A percentile compares a stretch with the other conserved stretches of the same genome.
These are phyloP conservation scores for Incumbomyces lentus DNA, from an alignment of 2,329 filamentous ascomycete genomes.

Conservation along the genomic window DNA sequence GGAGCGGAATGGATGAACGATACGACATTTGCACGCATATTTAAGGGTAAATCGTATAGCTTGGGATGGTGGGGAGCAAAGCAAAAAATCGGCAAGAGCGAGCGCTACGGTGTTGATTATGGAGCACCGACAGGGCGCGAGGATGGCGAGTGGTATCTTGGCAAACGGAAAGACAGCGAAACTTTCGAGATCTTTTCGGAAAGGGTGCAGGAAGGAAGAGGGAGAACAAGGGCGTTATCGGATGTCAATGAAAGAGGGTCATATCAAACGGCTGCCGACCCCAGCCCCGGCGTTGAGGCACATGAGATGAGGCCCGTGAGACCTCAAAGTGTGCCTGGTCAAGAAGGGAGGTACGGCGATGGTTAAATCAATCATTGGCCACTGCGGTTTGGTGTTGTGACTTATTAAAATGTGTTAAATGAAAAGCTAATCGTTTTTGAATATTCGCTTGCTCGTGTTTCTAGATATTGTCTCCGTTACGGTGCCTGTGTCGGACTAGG, in stretches of 20 bases:
- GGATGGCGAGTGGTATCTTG: slow-evolving; percentile 10
- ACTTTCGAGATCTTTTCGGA: slow-evolving; percentile 4
- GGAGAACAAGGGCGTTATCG: slow-evolving; percentile 2
- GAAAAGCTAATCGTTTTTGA: too few species aligned
- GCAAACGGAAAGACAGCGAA: slow-evolving; percentile 4
- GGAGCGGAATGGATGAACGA: slow-evolving; percentile 18
- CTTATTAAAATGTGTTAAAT: too few species aligned
- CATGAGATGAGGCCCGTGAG: slow-evolving; percentile 1
- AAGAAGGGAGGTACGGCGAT: too few species aligned
- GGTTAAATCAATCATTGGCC: too few species aligned
- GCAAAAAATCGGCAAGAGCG: slow-evolving; percentile 9
- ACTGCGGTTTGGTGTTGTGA: too few species aligned
- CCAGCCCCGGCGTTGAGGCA: slow-evolving; percentile 3
- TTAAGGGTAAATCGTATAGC: slow-evolving; percentile 14
- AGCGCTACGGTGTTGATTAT: slow-evolving; percentile 18
- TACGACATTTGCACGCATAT: slow-evolving; percentile 12
- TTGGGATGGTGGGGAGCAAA: slow-evolving; percentile 21
- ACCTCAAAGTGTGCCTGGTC: neutral
- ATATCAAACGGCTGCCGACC: slow-evolving; percentile 3
- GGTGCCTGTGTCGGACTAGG: too few species aligned
- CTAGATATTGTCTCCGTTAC: too few species aligned
- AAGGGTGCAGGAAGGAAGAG: neutral
- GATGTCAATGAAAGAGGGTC: slow-evolving; percentile 7
- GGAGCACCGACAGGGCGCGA: slow-evolving; percentile 16
- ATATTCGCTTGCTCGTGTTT: neutral